Percentiles rank a stretch among this genome's conserved stretches.
Evolutionary conservation across 805 yeast species (phyloP).

Genomic region (Ogataea polymorpha): DNA sequence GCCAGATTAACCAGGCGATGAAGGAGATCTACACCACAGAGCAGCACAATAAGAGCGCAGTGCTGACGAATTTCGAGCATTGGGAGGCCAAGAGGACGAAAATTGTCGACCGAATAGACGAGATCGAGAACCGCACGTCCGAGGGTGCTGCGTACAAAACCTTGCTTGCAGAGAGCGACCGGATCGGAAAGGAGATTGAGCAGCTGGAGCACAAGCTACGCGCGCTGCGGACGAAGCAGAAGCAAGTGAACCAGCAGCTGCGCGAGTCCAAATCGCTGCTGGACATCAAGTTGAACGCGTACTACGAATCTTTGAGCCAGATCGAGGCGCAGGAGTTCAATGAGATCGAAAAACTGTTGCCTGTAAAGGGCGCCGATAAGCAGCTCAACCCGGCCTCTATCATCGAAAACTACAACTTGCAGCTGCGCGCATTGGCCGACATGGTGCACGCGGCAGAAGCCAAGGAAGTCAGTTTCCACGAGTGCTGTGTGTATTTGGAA

Average conservation of each 20-base stretch:
- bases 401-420: conserved; percentile 23
- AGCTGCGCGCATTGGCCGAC: conserved; percentile 27
- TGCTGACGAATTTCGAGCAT: conserved; percentile 32
- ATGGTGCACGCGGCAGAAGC: conserved; percentile 17
- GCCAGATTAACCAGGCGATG: conserved; percentile 42
- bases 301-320: conserved; percentile 34
- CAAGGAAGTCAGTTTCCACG: conserved; percentile 21
- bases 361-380: conserved; percentile 12
- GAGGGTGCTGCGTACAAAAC: conserved; percentile 41
- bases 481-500: conserved; percentile 23
- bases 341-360: conserved; percentile 18
- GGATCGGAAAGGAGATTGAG: conserved; percentile 38
- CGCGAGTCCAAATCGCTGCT: conserved; percentile 46
- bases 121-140: conserved; percentile 37
- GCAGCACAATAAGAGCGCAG: conserved; percentile 25
- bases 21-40: conserved; percentile 45
- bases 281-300: conserved; percentile 46
- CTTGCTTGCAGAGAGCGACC: conserved; percentile 34
- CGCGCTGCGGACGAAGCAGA: conserved; percentile 35
- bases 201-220: conserved; percentile 36
- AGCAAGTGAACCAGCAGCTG: conserved; percentile 37
- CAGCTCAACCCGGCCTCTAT: conserved; percentile 18
- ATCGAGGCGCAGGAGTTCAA: conserved; percentile 21
- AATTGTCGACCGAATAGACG: conserved; percentile 35
- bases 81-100: conserved; percentile 41